Evolutionary conservation across 495 filamentous ascomycete genomes (phyloP).

Genomic region (Mycothermus thermophilus): DNA sequence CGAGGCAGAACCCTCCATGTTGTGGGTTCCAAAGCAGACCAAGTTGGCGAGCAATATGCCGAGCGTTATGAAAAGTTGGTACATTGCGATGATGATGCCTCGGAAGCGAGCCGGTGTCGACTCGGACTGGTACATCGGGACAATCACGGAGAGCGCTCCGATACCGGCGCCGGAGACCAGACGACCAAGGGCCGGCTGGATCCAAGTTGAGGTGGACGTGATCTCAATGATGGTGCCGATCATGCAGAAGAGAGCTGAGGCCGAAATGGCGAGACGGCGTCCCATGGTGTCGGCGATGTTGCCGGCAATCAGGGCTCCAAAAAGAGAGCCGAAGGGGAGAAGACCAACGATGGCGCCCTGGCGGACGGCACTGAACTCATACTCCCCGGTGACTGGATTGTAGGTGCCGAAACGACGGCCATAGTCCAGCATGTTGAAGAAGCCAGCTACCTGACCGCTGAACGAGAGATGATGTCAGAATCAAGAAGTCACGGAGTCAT

Average conservation of each 20-base stretch:
- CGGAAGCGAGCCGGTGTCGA: constrained; percentile 52
- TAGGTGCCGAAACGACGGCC: constrained; percentile 33
- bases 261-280: constrained; percentile 34
- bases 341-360: constrained; percentile 43
- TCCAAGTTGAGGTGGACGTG: constrained; percentile 38
- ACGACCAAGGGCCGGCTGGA: constrained; percentile 40
- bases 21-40: constrained; percentile 64
- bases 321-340: constrained; percentile 53
- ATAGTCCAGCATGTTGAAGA: constrained; percentile 48
- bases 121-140: constrained; percentile 64
- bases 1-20: constrained; percentile 36
- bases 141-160: constrained; percentile 53
- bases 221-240: constrained; percentile 57
- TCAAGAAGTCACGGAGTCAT: neutral
- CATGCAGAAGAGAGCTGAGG: constrained; percentile 49
- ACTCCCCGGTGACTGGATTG: constrained; percentile 13
- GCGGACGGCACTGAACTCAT: constrained; percentile 33
- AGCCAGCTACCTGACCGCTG: constrained; percentile 36
- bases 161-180: constrained; percentile 55
- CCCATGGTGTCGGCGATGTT: constrained; percentile 36
- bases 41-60: constrained; percentile 74
- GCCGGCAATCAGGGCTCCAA: constrained; percentile 54
- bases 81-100: constrained; percentile 53
- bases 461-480: neutral
- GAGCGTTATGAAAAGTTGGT: constrained; percentile 79